Evolutionary conservation across 805 yeast genomes (phyloP), one percentile per base, ranked within the genome.

Genomic region (Naumovozyma baii): DNA sequence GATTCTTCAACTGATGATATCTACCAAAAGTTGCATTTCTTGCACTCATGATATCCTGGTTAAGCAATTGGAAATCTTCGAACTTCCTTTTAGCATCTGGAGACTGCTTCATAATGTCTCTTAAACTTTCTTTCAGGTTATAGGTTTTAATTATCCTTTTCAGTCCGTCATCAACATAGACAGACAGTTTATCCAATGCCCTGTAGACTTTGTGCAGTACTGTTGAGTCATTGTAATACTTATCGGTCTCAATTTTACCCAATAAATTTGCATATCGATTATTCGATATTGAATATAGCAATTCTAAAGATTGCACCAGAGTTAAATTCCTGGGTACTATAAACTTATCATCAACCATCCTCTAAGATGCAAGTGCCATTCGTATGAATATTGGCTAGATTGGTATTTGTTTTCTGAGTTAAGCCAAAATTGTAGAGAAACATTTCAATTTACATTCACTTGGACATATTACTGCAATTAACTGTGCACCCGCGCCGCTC

Each of bases 51-150:
- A 59, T 51, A 32, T 57, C 59, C 33, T 50, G 51, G n/a, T 51
- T 59, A 3, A 59, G 39, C n/a, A 59, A 47, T 29, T 55, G 52
- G 14, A 57, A 42, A 36, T 55, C 54, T 19, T 52, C 59, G 9
- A 55, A 40, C 3, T 41, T 42, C 30, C 32, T 40, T 20, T 38
- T 36, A 18, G 45, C 42, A 4, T 49, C 52, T 18, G 45, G 29
- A 29, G 50, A 38, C 3, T 41, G 44, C 30, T 37, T 38, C 17
- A 41, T 29, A 33, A 41, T 38, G 22, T 25, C 33, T 20, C 39
- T 42, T 37, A 47, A 40, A 2, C 55, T 42, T 32, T 41, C 39
- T 19, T 44, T 31, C 22, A 52, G 40, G 15, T 40, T 43, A 37
- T 45, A 59, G 17, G 39, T 28, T 19, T 43, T 48, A 34, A 54